Evolutionary conservation across 1,284 basidiomycete genomes (phyloP).

Genomic region (Athelia psychrophila): DNA sequence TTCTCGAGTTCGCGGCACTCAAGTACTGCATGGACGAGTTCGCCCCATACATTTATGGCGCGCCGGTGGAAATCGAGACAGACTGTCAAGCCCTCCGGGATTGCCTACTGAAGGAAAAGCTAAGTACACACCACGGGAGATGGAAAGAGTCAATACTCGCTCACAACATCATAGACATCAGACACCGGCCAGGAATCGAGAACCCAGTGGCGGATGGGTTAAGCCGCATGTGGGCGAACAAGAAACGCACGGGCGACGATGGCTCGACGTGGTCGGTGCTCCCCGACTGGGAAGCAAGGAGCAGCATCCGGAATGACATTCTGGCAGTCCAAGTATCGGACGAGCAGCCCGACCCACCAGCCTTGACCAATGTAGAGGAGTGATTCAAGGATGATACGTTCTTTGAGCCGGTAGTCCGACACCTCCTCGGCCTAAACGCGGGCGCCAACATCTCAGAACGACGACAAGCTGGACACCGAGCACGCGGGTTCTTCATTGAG

Average conservation of each 20-base stretch:
- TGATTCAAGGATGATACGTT: not conserved
- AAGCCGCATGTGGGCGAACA: not conserved
- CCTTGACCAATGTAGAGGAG: not conserved
- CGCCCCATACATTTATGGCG: conserved; percentile 10
- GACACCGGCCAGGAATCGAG: not conserved
- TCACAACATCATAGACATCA: not conserved
- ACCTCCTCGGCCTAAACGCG: not conserved
- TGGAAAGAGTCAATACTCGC: not conserved
- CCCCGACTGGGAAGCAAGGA: not conserved
- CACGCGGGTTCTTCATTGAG: not conserved
- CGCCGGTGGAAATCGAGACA: conserved; percentile 13
- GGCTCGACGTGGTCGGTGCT: not conserved
- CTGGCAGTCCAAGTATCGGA: not conserved
- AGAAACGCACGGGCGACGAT: not conserved
- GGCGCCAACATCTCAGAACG: not conserved
- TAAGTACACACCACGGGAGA: not conserved
- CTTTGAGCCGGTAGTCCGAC: not conserved
- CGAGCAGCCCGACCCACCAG: not conserved
- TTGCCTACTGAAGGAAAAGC: not conserved
- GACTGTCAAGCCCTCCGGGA: conserved; percentile 14
- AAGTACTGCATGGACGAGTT: conserved; percentile 14
- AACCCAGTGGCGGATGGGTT: conserved; percentile 1
- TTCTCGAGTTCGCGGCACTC: conserved; percentile 15
- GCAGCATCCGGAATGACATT: not conserved
- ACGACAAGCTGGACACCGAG: not conserved